Evolutionary conservation across 306 rosid species (phyloP), one percentile per base, ranked within the genome.

Genomic region (Medicago truncatula): DNA sequence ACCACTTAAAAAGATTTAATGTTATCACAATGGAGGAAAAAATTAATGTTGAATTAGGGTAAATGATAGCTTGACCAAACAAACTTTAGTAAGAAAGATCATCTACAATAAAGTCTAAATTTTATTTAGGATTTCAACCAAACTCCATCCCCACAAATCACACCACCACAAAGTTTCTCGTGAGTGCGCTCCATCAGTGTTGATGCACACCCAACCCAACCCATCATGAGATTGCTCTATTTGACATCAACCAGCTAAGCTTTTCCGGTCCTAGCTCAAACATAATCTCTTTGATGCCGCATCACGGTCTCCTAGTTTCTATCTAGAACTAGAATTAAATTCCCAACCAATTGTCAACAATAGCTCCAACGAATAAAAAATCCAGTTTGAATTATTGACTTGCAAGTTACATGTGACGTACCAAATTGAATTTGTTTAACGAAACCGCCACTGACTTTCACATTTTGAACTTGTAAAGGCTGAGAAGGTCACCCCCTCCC

Each of bases 331-430:
- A 59, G 3, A 58, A 58, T 58, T 11, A 10, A 58, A 59, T 7
- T 25, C 7, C 4, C 41, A 60, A 28, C 41, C 20, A 13, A 28
- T 28, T 60, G 18, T 31, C 43, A 14, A 60, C 20, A 28, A 7
- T 54, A 54, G 28, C 31, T 54, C 60, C 25, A 54, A 54, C 23
- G 25, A 54, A 15, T 60, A 60, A 60, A 6, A 60, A 13, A 12
- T 28, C 41, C 41, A 60, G 20, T 41, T 31, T 60, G 4, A 60
- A 60, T 60, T 60, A 60, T 60, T 28, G 20, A 31, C 67, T 60
- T 60, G 67, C 20, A 60, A 60, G 67, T 60, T 28, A 31, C 67
- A 31, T 15, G 43, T 61, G 21, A 60, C 67, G 67, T 31, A 60
- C 41, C 67, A 36, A 60, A 31, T 14, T 60, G 20, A 61, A 31